These are phyloP conservation scores for Starmerella scarabaei DNA, from an alignment of 805 yeast genomes.

Conservation along the genomic window DNA sequence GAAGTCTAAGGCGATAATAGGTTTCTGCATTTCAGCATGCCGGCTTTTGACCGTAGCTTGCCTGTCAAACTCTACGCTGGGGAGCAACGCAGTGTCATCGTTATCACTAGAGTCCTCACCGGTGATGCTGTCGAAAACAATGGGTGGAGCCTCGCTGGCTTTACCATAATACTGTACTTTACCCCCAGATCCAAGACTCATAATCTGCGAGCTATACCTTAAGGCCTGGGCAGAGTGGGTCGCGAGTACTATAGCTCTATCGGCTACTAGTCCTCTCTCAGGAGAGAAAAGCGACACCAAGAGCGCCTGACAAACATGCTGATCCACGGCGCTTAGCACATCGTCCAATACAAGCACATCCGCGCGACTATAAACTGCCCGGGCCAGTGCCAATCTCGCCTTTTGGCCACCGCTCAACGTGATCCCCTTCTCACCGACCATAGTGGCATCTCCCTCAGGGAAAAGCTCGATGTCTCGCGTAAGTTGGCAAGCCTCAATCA, in stretches of 20 bases:
- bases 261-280: constrained; percentile 50
- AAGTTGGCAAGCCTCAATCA: constrained; percentile 60
- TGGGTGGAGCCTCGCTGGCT: not conserved
- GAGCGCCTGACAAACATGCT: constrained; percentile 66
- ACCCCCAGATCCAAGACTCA: constrained; percentile 4
- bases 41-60: not conserved
- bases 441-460: constrained; percentile 74
- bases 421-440: constrained; percentile 92
- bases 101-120: not conserved
- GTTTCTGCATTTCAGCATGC: not conserved
- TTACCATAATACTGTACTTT: constrained; percentile 1
- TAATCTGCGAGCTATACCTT: constrained; percentile 6
- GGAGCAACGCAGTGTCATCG: not conserved
- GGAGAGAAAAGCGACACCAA: constrained; percentile 66
- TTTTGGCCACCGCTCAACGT: constrained; percentile 94
- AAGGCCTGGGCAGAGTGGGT: constrained; percentile 80
- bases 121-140: not conserved
- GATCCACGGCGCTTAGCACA: constrained; percentile 89
- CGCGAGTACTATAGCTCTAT: constrained; percentile 65
- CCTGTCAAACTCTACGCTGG: not conserved
- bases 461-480: constrained; percentile 56
- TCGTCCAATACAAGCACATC: constrained; percentile 80
- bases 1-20: not conserved
- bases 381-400: constrained; percentile 79
- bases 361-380: constrained; percentile 89